Conservation (phyloP, 441 rosid genomes). For the Euphorbia schlechtendalii region DNA sequence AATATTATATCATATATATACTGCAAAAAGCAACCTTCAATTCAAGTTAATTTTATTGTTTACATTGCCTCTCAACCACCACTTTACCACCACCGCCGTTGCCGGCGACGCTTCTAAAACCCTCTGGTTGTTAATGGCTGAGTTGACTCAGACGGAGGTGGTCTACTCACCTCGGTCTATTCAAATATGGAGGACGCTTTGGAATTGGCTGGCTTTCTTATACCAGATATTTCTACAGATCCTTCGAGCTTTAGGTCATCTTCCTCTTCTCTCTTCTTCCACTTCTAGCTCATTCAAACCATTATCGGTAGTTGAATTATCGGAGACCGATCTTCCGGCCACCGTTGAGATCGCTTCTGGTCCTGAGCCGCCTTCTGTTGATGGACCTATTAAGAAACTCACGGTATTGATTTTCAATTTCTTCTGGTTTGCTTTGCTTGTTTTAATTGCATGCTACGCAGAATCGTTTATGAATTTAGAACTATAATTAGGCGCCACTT, state of each 20-base stretch:
- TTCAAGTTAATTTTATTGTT: neutral
- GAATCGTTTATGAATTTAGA: constrained; percentile 13
- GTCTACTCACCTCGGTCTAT: constrained; percentile 52
- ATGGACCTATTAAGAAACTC: no score
- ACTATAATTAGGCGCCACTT: neutral
- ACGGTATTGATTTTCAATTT: no score
- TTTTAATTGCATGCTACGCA: no score
- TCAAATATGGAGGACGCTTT: constrained; percentile 56
- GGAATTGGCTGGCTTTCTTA: constrained; percentile 72
- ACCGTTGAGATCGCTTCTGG: constrained; percentile 45
- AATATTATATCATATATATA: neutral
- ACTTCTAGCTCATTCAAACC: constrained; percentile 55
- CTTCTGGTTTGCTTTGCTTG: no score
- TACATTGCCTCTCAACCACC: neutral
- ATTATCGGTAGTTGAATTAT: constrained; percentile 58
- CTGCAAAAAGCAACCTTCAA: neutral
- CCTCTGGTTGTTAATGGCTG: constrained; percentile 40
- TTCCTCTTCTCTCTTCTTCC: constrained; percentile 55
- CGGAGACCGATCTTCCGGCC: constrained; percentile 25
- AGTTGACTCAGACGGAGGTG: constrained; percentile 82
- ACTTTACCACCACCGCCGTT: no score
- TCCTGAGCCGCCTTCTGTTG: no score
- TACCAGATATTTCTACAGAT: constrained; percentile 73
- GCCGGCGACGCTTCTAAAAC: neutral
- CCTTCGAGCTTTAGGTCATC: constrained; percentile 59